phyloP scores from a whole-genome alignment of 441 rosid species.

The Sinapis alba region DNA sequence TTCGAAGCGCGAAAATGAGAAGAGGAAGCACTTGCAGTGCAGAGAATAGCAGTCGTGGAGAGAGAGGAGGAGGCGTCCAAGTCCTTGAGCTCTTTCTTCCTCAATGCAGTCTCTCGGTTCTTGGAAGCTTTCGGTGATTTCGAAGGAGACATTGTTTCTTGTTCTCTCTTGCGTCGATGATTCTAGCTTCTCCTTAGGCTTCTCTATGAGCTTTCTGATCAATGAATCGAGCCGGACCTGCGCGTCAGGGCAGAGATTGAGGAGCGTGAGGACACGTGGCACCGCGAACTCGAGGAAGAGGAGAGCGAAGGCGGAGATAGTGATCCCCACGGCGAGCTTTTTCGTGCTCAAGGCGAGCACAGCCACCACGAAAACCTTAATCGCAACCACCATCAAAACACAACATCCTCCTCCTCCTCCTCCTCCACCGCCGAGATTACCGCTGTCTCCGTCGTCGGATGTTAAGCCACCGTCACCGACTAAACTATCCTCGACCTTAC shows the following conservation, averaged over 20 bases:
- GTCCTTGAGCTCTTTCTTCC: too few relatives aligned
- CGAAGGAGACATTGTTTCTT: conserved; percentile 13
- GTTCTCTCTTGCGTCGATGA: conserved; percentile 1
- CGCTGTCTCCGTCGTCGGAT: background rate
- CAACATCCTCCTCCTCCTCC: conserved; percentile 20
- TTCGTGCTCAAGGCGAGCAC: conserved; percentile 59
- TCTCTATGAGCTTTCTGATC: conserved; percentile 15
- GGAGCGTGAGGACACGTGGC: conserved; percentile 37
- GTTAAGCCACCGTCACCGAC: background rate
- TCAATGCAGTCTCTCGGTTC: conserved; percentile 7
- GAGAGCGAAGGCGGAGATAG: conserved; percentile 59
- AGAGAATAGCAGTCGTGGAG: too few relatives aligned
- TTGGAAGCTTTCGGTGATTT: conserved; percentile 5
- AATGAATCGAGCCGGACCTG: conserved; percentile 7
- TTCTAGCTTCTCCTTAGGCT: background rate
- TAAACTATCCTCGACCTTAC: conserved; percentile 2
- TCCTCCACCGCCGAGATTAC: conserved; percentile 23
- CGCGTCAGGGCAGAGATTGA: conserved; percentile 38
- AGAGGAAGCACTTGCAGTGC: too few relatives aligned
- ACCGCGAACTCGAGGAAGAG: conserved; percentile 54
- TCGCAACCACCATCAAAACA: conserved; percentile 35
- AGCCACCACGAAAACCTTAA: conserved; percentile 51
- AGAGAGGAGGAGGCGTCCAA: too few relatives aligned
- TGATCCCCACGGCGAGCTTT: conserved; percentile 56
- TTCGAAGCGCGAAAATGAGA: too few relatives aligned